Percentiles rank a stretch among this genome's conserved stretches.
Evolutionary conservation across 208 protist genomes (phyloP).

Genomic region (Leptomonas seymouri): DNA sequence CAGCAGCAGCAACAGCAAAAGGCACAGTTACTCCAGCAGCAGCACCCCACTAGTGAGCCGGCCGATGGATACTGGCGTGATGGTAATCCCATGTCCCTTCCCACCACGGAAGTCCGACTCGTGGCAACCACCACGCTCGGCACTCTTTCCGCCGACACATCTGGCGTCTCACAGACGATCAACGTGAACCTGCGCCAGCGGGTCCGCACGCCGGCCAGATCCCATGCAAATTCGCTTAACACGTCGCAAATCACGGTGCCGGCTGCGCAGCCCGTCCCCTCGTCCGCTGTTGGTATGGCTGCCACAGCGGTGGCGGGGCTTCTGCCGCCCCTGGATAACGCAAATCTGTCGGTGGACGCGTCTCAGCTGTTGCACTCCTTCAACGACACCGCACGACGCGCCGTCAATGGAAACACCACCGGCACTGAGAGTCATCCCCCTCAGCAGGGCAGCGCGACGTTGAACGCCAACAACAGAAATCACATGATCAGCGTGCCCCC

Average conservation of each 20-base stretch:
- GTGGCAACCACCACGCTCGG: constrained; percentile 25
- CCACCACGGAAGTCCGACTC: constrained; percentile 24
- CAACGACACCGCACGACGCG: neutral
- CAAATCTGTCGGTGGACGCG: neutral
- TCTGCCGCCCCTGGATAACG: neutral
- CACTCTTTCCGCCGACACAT: constrained; percentile 24
- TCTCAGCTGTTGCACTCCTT: neutral
- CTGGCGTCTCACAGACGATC: constrained; percentile 27
- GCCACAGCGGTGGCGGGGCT: neutral
- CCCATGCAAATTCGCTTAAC: constrained; percentile 24
- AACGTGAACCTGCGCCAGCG: constrained; percentile 50
- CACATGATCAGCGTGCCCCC: constrained; percentile 7
- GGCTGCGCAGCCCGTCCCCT: constrained; percentile 7
- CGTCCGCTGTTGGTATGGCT: neutral
- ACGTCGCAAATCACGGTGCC: constrained; percentile 19
- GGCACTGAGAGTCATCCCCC: neutral
- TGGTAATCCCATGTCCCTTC: constrained; percentile 31
- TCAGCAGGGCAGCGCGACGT: neutral
- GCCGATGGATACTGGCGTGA: constrained; percentile 19
- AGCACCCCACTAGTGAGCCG: neutral
- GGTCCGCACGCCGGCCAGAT: constrained; percentile 20
- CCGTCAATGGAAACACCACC: constrained; percentile 7
- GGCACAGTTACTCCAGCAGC: neutral
- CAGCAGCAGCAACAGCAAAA: constrained; percentile 14
- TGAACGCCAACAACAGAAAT: neutral